Base-by-base conservation (phyloP, 148 eudicot genomes). In the Rhododendron kiyosumense region DNA sequence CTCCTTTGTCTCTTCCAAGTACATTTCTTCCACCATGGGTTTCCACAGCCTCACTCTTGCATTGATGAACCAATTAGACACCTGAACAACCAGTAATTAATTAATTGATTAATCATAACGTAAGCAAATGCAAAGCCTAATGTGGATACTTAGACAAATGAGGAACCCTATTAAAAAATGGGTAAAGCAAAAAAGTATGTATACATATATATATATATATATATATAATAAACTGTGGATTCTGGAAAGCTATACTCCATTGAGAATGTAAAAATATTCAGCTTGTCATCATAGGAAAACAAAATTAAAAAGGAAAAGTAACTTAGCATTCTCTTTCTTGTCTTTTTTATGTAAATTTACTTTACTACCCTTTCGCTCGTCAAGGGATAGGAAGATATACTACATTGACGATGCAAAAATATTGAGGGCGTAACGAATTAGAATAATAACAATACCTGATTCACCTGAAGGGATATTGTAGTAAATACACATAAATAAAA, bases 21-120 rank as follows among this genome's bases (percentile, higher is more conserved):
- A 97, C 99, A 97, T 97, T 81, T 97, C 98, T 83, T 97, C 99
- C 84, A 97, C 98, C 99, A 95, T 97, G 13, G 99, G 99, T 84
- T 97, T 97, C 99, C 99, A 97, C 63, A 97, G 93, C 88, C 99
- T 93, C 69, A 97, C 99, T 87, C 99, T 91, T 78, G 99, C 99
- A 67, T 97, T 97, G 26, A 97, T 97, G 84, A 97, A 97, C 99
- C 99, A 97, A 87, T 97, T 97, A 3, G 99, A 97, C 34, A 97
- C 99, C 99, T 97, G 83, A 82, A 86, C 61, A 71, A 81, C 7
- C 26, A 65, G 24, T 41, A 79, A 76, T 65, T 28, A 30, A 84
- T 74, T 79, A 61, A 38, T 43, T 32, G 4, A 18, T 24, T 52
- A 14, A 4, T n/a, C n/a, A 45, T 36, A 38, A 76, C 79, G 41